phyloP scores from a whole-genome alignment of 768 basidiomycete species.

The Sporobolomyces phaffii region DNA sequence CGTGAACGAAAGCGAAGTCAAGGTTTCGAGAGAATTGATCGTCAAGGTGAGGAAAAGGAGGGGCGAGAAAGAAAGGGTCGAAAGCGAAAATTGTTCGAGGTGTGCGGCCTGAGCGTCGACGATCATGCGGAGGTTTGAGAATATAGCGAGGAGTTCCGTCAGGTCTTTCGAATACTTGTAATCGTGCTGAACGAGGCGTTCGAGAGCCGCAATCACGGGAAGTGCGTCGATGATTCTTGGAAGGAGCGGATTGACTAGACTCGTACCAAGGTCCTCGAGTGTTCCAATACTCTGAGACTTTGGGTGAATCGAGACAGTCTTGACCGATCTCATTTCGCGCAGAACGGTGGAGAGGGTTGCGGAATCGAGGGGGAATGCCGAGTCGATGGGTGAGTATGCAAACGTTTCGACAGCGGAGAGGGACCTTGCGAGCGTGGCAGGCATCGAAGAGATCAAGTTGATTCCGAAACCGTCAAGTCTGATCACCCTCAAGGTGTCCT shows the following conservation, averaged over 20 bases:
- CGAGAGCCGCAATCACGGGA: neutral
- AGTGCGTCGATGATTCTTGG: neutral
- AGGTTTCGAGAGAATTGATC: neutral
- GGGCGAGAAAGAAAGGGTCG: neutral
- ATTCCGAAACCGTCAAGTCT: slow-evolving; percentile 17
- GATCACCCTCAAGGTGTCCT: neutral
- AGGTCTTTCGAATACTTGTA: neutral
- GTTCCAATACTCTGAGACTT: neutral
- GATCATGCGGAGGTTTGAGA: neutral
- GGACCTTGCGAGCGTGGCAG: neutral
- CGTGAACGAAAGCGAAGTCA: neutral
- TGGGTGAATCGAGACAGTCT: neutral
- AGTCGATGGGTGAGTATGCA: slow-evolving; percentile 13
- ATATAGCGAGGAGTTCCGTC: neutral
- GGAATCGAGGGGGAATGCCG: neutral
- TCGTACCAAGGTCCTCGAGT: neutral
- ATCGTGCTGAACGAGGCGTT: no score
- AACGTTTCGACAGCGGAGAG: neutral
- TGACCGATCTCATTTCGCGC: neutral
- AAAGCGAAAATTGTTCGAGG: neutral
- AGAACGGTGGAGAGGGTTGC: neutral
- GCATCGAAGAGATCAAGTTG: neutral
- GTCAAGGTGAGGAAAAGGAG: neutral
- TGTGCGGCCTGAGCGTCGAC: neutral
- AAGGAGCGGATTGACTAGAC: neutral